Evolutionary conservation across 2,329 filamentous ascomycete species (phyloP), one percentile per base, ranked within the genome.

Genomic region (Alternaria burnsii): DNA sequence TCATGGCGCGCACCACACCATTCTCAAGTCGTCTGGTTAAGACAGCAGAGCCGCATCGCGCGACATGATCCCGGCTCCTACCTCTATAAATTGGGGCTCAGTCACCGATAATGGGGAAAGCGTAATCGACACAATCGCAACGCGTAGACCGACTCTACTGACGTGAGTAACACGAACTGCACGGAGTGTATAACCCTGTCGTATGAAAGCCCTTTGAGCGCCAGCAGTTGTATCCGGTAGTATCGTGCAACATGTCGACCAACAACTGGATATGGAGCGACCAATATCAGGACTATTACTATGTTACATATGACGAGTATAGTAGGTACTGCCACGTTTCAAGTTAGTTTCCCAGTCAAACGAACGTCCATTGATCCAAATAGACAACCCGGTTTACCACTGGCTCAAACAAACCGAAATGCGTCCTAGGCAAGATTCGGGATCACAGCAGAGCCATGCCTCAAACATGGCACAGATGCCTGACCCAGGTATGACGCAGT

Each of bases 191-290:
- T 5, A 6, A 14, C n/a, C 5, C 18, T 32, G 26, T 34, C 24
- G 5, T 10, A 3, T 16, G 10, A n/a, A 9, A 12, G 5, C 11
- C 4, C 12, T 6, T 38, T 5, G 5, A n/a, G 14, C 42, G 26
- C 24, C 46, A 22, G 43, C 43, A 24, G 9, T 34, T 6, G 6
- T 18, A 24, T 12, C 41, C 22, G 34, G 38, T 47, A 22, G 10
- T 14, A 55, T 22, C 32, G 22, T 41, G 40, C 52, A 20, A 55
- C 40, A 60, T 60, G 52, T 43, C 58, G 14, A 52, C 16, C n/a
- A 34, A 3, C 28, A 26, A 20, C 8, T 66, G 63, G 63, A 58
- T 41, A 11, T 66, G 61, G 61, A 59, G 52, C 36, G 2, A 12
- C 3, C 8, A 6, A 7, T 8, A 66, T 26, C 18, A 55, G 2